Conservation (phyloP, 2,329 filamentous ascomycete genomes). For the Pezicula neosporulosa region DNA sequence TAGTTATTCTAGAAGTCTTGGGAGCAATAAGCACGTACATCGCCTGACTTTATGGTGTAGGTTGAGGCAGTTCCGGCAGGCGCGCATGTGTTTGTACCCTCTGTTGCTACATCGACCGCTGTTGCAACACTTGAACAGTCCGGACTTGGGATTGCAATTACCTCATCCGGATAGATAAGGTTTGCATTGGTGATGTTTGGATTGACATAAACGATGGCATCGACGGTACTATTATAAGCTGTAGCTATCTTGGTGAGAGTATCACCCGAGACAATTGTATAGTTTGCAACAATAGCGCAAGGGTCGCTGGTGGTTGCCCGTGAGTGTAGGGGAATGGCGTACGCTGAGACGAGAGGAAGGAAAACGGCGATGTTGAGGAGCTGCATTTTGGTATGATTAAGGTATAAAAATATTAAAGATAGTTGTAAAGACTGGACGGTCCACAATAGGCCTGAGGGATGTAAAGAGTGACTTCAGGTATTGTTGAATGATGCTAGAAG, state of each 20-base stretch:
- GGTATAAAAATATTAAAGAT: no score
- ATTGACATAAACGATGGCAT: neutral
- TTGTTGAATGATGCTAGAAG: no score
- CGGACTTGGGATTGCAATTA: neutral
- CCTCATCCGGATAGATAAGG: neutral
- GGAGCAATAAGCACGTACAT: neutral
- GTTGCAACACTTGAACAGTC: neutral
- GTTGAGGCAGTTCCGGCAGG: neutral
- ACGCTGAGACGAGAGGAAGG: neutral
- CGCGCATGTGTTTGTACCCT: neutral
- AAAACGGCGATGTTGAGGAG: neutral
- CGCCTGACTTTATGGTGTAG: slow-evolving; percentile 3
- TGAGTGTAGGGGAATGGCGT: neutral
- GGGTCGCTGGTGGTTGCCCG: neutral
- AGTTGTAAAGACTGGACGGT: no score
- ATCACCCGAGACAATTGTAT: neutral
- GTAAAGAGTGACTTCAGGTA: no score
- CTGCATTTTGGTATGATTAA: neutral
- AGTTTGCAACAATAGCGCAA: neutral
- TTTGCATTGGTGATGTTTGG: neutral
- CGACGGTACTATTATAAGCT: neutral
- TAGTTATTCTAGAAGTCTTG: no score
- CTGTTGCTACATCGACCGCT: no score
- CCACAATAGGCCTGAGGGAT: no score
- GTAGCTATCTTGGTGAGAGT: neutral